Evolutionary conservation across 768 basidiomycete genomes (phyloP), one percentile per base, ranked within the genome.

Genomic region (Phlegmacium glaucopus): DNA sequence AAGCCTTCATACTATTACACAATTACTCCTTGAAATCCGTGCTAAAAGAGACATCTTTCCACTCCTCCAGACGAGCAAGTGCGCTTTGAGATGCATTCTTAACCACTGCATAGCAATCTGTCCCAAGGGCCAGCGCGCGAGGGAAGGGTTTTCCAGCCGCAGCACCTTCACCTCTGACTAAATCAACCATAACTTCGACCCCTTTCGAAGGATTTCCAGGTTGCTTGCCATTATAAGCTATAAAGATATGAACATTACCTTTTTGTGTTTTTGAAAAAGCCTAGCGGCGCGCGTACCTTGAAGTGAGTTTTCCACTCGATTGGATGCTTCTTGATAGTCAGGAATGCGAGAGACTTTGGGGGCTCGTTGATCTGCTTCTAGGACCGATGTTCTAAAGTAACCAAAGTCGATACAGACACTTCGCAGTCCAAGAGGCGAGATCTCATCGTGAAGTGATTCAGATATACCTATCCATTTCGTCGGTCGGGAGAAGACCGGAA

Each of bases 341-440:
- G 58, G 9, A 37, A 72, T 71, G 4, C 65, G 59, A 4, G 61
- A 51, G 7, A 60, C 55, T 27, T 65, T 54, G 1, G 65, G 61
- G 3, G 55, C 52, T 9, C 65, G 63, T 27, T 67, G 61, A 25
- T 57, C 56, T 4, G 58, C 42, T 4, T 45, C 51, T 1, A 72
- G 55, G 53, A 74, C 63, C 1, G 59, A 50, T 0, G 71, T 72
- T 11, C 71, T 59, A 58, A 72, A 72, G 56, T 69, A 72, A 2
- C 71, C 71, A 36, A 69, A 63, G 30, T 74, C 71, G 27, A 72
- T 48, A 41, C 67, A 68, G 26, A 65, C 59, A 44, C 66, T 66
- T 26, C 68, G 61, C 5, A 74, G 52, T 4, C 72, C 72, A 17
- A 72, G 52, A 1, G 71, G 68, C 1, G 67, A 56, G 6, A 73